Evolutionary conservation across 805 yeast genomes (phyloP).

Genomic region (Metschnikowia corniflorae): DNA sequence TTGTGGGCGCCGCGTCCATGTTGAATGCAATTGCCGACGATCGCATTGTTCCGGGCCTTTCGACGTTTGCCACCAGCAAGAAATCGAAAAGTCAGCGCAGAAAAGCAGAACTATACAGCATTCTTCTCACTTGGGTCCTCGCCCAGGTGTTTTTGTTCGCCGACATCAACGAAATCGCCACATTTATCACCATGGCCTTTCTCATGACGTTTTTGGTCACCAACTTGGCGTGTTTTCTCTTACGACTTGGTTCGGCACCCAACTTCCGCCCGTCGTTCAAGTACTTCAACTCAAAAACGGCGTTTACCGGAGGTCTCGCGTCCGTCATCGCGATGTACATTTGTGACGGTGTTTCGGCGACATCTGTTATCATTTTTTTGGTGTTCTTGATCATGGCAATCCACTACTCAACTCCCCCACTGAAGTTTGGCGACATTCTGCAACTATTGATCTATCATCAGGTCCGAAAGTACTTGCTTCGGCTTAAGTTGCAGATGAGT

Average conservation of each 20-base stretch:
- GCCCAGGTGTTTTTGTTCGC: slow-evolving; percentile 85
- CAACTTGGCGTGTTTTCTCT: slow-evolving; percentile 86
- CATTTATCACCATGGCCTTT: slow-evolving; percentile 95
- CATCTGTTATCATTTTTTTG: slow-evolving; percentile 65
- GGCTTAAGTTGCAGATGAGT: slow-evolving; percentile 79
- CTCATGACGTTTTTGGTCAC: slow-evolving; percentile 94
- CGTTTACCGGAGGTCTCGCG: slow-evolving; percentile 65
- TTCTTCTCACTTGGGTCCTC: slow-evolving; percentile 72
- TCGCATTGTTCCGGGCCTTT: slow-evolving; percentile 76
- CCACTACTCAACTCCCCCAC: slow-evolving; percentile 90
- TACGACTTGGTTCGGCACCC: slow-evolving; percentile 92
- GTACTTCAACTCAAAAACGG: slow-evolving; percentile 80
- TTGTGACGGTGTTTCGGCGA: slow-evolving; percentile 89
- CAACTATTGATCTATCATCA: slow-evolving; percentile 94
- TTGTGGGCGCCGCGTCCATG: slow-evolving; percentile 91
- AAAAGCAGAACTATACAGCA: slow-evolving; percentile 61
- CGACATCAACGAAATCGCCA: slow-evolving; percentile 90
- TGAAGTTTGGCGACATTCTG: slow-evolving; percentile 97
- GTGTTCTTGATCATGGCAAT: slow-evolving; percentile 68
- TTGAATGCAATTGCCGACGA: slow-evolving; percentile 91
- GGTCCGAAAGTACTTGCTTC: slow-evolving; percentile 82
- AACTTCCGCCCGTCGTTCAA: slow-evolving; percentile 94
- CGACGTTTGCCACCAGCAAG: slow-evolving; percentile 42
- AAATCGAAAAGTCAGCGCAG: slow-evolving; percentile 40
- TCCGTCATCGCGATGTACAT: slow-evolving; percentile 87